Base-by-base conservation (phyloP, 2,329 filamentous ascomycete genomes). In the Emmonsia crescens region DNA sequence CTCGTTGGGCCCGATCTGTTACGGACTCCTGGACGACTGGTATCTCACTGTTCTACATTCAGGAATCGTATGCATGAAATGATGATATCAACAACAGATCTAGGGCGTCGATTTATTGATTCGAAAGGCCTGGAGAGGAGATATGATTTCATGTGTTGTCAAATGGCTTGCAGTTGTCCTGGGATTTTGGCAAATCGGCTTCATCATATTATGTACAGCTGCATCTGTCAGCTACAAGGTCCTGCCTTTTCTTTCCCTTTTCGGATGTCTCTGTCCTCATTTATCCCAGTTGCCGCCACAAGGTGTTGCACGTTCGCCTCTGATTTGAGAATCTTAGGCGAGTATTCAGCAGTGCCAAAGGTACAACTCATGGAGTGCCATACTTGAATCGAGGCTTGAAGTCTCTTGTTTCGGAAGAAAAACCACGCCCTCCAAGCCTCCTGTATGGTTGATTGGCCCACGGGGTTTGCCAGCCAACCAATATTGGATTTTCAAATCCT, bases 281-380 rank as follows among this genome's bases (percentile, higher is more conserved):
- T 46, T 19, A 57, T 46, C 40, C 24, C 8, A 33, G 38, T 48
- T 33, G 9, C 56, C 40, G 5, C 40, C 40, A 40, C 54, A 40
- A 42, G 14, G 14, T 42, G 21, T 29, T 55, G 33, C 27, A 44
- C 48, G 40, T 29, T 29, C n/a, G 21, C 4, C 27, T 16, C 38
- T 55, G 61, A 63, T 61, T 63, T 56, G 62, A 12, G 55, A 55
- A 49, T 27, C 29, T 54, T 59, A 59, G 33, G 48, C 62, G 56
- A 61, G 54, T 55, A 48, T 48, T 29, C 55, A 56, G 58, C 58
- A 29, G 55, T 24, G 36, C 55, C 49, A 46, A 38, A 51, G 24
- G 8, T 40, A 29, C 57, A 40, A 5, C 52, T 55, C 38, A 29
- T 44, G 27, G 27, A 19, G 6, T 9, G 21, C 21, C 46, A 42